phyloP scores from a whole-genome alignment of 257 asterid genomes.

The Nicotiana attenuata region DNA sequence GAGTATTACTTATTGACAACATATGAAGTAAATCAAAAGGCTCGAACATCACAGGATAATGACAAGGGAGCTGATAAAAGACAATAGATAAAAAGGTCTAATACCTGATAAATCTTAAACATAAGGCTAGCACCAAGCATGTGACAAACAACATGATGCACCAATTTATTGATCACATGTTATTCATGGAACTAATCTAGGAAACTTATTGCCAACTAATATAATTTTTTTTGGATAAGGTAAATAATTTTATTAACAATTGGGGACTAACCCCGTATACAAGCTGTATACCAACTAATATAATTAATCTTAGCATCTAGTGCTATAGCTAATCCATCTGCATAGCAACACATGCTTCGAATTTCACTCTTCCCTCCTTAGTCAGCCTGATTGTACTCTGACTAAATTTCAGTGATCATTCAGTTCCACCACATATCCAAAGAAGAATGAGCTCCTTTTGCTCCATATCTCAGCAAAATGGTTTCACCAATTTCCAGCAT shows the following conservation, averaged over 20 bases:
- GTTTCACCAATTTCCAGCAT: not conserved
- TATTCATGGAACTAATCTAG: not conserved
- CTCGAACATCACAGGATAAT: not conserved
- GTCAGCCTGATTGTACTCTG: not conserved
- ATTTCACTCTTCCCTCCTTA: constrained; percentile 1
- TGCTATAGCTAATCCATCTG: not conserved
- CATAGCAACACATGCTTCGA: not conserved
- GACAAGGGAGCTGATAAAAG: not conserved
- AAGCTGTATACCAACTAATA: not conserved
- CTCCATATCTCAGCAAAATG: not conserved
- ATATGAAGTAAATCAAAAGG: not conserved
- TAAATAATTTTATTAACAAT: too few species aligned
- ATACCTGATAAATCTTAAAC: not conserved
- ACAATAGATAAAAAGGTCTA: not conserved
- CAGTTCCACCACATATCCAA: not conserved
- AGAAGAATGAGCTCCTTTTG: not conserved
- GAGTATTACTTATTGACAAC: not conserved
- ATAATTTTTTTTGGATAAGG: not conserved
- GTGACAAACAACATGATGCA: not conserved
- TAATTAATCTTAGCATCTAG: not conserved
- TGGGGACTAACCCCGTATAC: too few species aligned
- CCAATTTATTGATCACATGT: not conserved
- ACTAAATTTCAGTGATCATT: not conserved
- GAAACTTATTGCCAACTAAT: not conserved
- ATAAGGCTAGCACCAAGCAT: not conserved